Evolutionary conservation across 495 filamentous ascomycete genomes (phyloP), one percentile per base, ranked within the genome.

Genomic region (Pyronema domesticum): DNA sequence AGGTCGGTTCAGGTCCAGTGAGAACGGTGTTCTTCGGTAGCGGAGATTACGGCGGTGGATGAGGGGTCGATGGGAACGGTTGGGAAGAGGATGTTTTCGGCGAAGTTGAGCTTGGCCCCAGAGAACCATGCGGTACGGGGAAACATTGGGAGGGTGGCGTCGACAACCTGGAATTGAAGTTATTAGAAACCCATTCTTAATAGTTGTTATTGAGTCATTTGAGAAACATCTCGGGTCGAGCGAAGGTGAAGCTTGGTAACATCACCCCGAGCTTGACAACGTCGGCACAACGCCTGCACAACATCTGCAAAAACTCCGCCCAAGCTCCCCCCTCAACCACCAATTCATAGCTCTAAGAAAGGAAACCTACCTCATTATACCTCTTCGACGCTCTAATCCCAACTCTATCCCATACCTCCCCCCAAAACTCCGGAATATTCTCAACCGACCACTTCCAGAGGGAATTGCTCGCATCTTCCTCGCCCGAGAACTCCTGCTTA

Each of bases 21-120:
- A 61, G 81, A 76, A 34, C 85, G 72, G 43, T 82, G 79, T 51
- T 85, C 80, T 60, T 95, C 79, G 9, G 87, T 88, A 7, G 86
- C 86, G 14, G 82, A 81, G 54, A 94, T 76, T 9, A 94, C 70
- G 1, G 80, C 73, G 43, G 80, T 75, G 4, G 68, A 69, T 57
- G 78, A 74, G 60, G 79, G 77, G 55, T 78, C 74, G 46, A 77
- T 56, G n/a, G 44, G 50, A 18, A 53, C 60, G 43, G 72, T 73
- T 5, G 89, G 87, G 64, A 79, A 94, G 6, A 95, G 76, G 34
- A 95, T 74, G 67, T 95, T 95, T 70, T 94, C 85, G 18, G 88
- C 86, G 66, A 94, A 94, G 63, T 95, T 95, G 53, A 94, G 70
- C 46, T 70, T 78, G 15, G 83, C 78, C 6, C 81, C 83, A 40